A percentile compares a stretch with the other conserved stretches of the same genome.
These are phyloP conservation scores for Cladosporium sp. DNA, from an alignment of 2,329 filamentous ascomycete species.

Conservation along the genomic window DNA sequence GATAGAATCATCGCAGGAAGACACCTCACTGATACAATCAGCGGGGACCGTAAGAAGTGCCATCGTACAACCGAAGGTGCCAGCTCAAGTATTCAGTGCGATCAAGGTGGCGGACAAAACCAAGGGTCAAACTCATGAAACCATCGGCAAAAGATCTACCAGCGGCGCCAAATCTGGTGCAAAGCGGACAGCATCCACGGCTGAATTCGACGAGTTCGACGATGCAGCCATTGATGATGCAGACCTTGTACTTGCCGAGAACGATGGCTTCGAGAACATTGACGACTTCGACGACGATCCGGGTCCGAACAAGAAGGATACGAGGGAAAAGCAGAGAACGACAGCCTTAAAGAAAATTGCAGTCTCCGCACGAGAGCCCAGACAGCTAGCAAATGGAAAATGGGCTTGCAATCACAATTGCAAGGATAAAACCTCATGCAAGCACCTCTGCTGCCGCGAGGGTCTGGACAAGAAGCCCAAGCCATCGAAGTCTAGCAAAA, in stretches of 20 bases:
- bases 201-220: constrained; percentile 46
- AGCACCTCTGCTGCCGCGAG: constrained; percentile 68
- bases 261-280: constrained; percentile 47
- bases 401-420: constrained; percentile 72
- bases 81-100: constrained; percentile 41
- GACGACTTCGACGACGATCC: constrained; percentile 44
- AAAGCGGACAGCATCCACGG: not conserved
- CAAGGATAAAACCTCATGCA: constrained; percentile 59
- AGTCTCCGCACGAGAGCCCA: not conserved
- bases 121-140: not conserved
- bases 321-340: constrained; percentile 12
- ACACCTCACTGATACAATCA: constrained; percentile 23
- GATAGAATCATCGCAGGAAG: not conserved
- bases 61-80: constrained; percentile 48
- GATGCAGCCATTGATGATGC: constrained; percentile 51
- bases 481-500: constrained; percentile 37
- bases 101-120: constrained; percentile 19
- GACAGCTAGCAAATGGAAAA: constrained; percentile 60
- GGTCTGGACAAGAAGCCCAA: constrained; percentile 63
- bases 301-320: constrained; percentile 11
- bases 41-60: constrained; percentile 56
- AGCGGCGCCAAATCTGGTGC: not conserved
- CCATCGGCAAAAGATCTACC: not conserved
- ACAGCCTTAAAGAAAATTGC: not conserved
- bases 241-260: constrained; percentile 46